phyloP scores from a whole-genome alignment of 768 basidiomycete species.

The Kwoniella sp. region DNA sequence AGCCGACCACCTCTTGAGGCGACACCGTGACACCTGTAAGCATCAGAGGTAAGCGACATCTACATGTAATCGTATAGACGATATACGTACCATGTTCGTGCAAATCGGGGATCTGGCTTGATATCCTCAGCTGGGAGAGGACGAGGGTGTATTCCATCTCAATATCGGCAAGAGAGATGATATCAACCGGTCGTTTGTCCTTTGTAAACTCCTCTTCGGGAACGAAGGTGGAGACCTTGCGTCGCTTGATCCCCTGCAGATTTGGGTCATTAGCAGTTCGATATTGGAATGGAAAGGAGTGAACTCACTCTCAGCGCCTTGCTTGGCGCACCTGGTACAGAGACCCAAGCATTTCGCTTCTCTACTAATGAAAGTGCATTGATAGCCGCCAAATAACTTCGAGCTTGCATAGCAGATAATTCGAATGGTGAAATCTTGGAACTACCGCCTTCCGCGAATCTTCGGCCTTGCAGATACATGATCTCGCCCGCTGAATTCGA shows the following conservation, averaged over 20 bases:
- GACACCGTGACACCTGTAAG: slow-evolving; percentile 44
- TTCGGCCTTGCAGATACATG: slow-evolving; percentile 89
- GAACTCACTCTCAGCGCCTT: slow-evolving; percentile 29
- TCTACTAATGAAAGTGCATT: slow-evolving; percentile 85
- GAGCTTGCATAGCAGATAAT: slow-evolving; percentile 72
- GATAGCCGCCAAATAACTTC: slow-evolving; percentile 73
- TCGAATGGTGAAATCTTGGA: slow-evolving; percentile 56
- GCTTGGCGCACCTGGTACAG: slow-evolving; percentile 60
- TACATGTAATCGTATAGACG: neutral
- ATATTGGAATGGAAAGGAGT: neutral
- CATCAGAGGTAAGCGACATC: neutral
- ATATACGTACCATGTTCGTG: slow-evolving; percentile 64
- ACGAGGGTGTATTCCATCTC: slow-evolving; percentile 64
- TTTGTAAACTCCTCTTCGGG: slow-evolving; percentile 70
- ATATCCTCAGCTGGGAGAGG: slow-evolving; percentile 73
- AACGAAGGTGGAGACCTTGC: slow-evolving; percentile 71
- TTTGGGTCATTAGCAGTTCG: neutral
- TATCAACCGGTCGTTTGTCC: slow-evolving; percentile 70
- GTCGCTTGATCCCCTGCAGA: slow-evolving; percentile 67
- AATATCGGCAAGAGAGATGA: slow-evolving; percentile 72
- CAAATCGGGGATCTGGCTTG: slow-evolving; percentile 65
- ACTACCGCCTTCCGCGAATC: slow-evolving; percentile 61
- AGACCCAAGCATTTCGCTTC: slow-evolving; percentile 77
- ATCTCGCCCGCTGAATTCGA: slow-evolving; percentile 70
- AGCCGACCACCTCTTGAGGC: slow-evolving; percentile 66